Conservation (phyloP, 1,139 yeast species). For the Meyerozyma sp. region DNA sequence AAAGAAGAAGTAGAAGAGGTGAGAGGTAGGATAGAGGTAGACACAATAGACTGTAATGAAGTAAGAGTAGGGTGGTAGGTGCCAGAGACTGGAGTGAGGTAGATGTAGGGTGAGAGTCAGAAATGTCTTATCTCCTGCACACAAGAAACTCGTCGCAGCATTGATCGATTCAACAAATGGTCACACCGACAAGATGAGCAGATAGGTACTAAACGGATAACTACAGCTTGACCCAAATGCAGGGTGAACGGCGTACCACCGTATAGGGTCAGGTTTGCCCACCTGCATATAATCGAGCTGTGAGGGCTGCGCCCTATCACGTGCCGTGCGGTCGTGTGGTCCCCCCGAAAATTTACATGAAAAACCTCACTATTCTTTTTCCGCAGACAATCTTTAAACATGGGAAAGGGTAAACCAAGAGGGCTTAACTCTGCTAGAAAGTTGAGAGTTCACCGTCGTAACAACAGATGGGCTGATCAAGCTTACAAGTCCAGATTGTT, state of each 20-base stretch:
- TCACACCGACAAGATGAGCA: no score
- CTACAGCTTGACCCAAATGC: no score
- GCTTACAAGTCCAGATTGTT: slow-evolving; percentile 97
- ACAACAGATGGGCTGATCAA: slow-evolving; percentile 99
- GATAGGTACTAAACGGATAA: no score
- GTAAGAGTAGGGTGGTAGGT: no score
- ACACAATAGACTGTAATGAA: no score
- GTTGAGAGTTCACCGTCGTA: slow-evolving; percentile 99
- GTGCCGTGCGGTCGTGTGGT: not conserved
- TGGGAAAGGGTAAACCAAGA: slow-evolving; percentile 96
- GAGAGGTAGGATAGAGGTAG: not conserved
- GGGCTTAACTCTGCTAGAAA: slow-evolving; percentile 99
- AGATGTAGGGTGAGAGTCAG: no score
- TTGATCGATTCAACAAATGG: not conserved
- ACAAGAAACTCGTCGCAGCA: no score
- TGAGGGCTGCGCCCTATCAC: not conserved
- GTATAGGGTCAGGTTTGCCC: no score
- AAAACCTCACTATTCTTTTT: slow-evolving; percentile 1
- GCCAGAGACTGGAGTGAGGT: no score
- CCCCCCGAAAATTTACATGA: slow-evolving; percentile 1
- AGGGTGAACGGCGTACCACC: no score
- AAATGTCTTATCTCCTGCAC: no score
- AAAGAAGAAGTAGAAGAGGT: slow-evolving; percentile 11
- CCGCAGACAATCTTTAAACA: slow-evolving; percentile 28
- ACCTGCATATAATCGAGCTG: not conserved